Percentiles rank a stretch among this genome's conserved stretches.
phyloP scores from a whole-genome alignment of 768 basidiomycete genomes.

The Tricholoma saponaceum region DNA sequence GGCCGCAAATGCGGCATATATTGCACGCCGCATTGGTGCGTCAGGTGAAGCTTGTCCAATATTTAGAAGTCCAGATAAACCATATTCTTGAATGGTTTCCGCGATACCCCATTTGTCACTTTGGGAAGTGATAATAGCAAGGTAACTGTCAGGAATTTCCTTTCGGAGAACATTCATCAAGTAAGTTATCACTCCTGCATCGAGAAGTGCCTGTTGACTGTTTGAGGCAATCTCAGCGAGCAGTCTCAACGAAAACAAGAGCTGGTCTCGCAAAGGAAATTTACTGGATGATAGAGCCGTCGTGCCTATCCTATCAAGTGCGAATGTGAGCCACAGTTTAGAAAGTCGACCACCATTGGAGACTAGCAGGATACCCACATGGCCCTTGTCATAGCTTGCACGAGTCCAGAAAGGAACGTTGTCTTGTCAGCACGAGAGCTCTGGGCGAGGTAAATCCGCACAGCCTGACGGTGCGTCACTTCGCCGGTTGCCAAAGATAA shows the following conservation, averaged over 20 bases:
- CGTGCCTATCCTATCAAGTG: background rate
- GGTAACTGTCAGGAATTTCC: constrained; percentile 3
- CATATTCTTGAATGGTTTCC: constrained; percentile 5
- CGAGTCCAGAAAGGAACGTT: constrained; percentile 4
- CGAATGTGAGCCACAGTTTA: background rate
- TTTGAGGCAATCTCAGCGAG: constrained; percentile 4
- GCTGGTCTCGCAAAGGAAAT: constrained; percentile 6
- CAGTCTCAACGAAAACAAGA: constrained; percentile 11
- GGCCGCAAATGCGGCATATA: constrained; percentile 7
- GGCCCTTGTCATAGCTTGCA: background rate
- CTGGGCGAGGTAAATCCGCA: constrained; percentile 11
- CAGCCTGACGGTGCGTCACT: constrained; percentile 12
- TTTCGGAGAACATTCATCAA: constrained; percentile 6
- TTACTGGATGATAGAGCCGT: background rate
- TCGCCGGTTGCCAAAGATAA: background rate
- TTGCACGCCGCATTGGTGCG: constrained; percentile 6
- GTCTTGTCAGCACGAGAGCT: constrained; percentile 6
- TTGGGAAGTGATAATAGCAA: background rate
- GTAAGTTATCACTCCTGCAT: constrained; percentile 8
- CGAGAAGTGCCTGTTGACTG: constrained; percentile 6
- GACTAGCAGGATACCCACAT: background rate
- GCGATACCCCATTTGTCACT: background rate
- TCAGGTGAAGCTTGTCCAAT: background rate
- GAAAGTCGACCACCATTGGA: background rate
- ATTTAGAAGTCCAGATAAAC: constrained; percentile 4